These are phyloP conservation scores for Calendula officinalis DNA, from an alignment of 129 eudicot species.

Conservation along the genomic window DNA sequence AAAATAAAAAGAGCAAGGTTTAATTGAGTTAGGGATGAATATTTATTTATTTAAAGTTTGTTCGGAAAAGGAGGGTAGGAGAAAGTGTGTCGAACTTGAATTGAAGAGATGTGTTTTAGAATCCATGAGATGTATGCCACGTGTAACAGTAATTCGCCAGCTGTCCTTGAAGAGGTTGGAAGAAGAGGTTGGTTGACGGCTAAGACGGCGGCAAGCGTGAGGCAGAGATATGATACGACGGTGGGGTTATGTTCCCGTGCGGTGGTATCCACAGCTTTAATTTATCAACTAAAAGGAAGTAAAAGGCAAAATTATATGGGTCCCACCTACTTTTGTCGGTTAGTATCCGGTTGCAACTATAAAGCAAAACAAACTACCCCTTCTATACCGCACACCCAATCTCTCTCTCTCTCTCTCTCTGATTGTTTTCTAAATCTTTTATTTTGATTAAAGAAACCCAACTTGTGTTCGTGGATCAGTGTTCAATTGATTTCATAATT, in stretches of 20 bases:
- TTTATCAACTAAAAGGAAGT: background rate
- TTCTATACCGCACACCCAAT: constrained; percentile 37
- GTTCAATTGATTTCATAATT: background rate
- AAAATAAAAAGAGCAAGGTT: no score
- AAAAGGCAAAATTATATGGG: constrained; percentile 6
- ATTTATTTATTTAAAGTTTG: no score
- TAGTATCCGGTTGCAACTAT: constrained; percentile 56
- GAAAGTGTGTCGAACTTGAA: constrained; percentile 9
- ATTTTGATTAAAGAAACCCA: background rate
- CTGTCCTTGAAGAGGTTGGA: constrained; percentile 9
- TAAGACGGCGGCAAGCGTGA: constrained; percentile 30
- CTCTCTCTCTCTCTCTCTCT: constrained; percentile 16
- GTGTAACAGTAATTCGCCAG: constrained; percentile 15
- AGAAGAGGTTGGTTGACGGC: constrained; percentile 42
- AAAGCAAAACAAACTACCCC: constrained; percentile 47
- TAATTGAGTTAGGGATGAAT: no score
- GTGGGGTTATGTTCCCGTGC: constrained; percentile 31
- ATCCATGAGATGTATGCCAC: constrained; percentile 30
- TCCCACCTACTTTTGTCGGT: constrained; percentile 43
- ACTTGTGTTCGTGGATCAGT: background rate
- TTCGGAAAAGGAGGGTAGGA: no score
- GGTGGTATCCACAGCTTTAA: constrained; percentile 28
- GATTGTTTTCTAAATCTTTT: background rate
- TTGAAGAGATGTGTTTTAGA: background rate
- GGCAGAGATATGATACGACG: constrained; percentile 27